Base-by-base conservation (phyloP, 495 filamentous ascomycete genomes). In the Cudoniella acicularis region DNA sequence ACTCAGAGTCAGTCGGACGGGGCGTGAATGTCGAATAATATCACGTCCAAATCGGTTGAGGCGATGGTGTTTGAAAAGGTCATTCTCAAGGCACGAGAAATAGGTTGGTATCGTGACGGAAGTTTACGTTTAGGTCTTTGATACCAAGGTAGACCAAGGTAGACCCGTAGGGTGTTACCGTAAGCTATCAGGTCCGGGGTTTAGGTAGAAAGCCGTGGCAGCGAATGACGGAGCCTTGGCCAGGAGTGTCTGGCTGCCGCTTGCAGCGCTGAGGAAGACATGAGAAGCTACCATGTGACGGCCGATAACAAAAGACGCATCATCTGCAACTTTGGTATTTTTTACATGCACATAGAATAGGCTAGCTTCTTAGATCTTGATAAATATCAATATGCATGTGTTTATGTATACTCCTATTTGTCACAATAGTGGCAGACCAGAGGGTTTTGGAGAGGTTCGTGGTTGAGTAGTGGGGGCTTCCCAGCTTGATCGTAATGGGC, bases 181-280 rank as follows among this genome's bases (percentile, higher is more conserved):
- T 56, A 27, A 48, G 45, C 57, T 53, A 59, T 59, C 57, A 49
- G 47, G 43, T 42, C 47, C 42, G 1, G 27, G 57, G 49, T 18
- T 53, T 30, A 25, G 56, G 30, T 36, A 13, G 30, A 13, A n/a
- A n/a, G 4, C 30, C 4, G 30, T 13, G 13, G 6, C 30, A 36
- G 30, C 30, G 30, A 36, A 36, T 36, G 13, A 13, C 30, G 30
- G 30, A 36, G 6, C n/a, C n/a, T n/a, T n/a, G n/a, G n/a, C n/a
- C n/a, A n/a, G n/a, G n/a, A n/a, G n/a, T n/a, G n/a, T n/a, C n/a
- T n/a, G n/a, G n/a, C n/a, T n/a, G n/a, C n/a, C n/a, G n/a, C n/a
- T n/a, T n/a, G n/a, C n/a, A n/a, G n/a, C n/a, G n/a, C n/a, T n/a
- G n/a, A n/a, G n/a, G n/a, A n/a, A n/a, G n/a, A n/a, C n/a, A n/a